Evolutionary conservation across 2,329 filamentous ascomycete genomes (phyloP), one percentile per base, ranked within the genome.

Genomic region (Podosphaera fusca): DNA sequence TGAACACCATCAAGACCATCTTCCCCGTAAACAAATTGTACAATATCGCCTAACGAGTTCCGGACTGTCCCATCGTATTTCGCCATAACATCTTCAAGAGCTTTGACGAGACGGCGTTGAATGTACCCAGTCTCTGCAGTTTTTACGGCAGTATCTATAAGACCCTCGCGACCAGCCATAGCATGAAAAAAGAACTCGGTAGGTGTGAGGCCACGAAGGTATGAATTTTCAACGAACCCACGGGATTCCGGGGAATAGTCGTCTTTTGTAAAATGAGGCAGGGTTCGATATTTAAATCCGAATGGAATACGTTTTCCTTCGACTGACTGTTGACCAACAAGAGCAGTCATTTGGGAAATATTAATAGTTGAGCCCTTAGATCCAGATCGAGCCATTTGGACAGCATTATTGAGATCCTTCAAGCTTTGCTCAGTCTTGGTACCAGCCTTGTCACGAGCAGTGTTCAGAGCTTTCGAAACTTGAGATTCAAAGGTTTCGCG

Each of bases 301-400:
- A 95, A 98, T 0, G 92, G 92, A 73, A 98, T 95, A 75, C 92
- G 92, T 72, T 95, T 95, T 66, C 92, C 94, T 73, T 98, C 92
- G 7, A 98, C 88, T 62, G 94, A 94, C 69, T 98, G 94, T 69
- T 98, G 92, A 62, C 94, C 92, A 59, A 99, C 94, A 61, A 96
- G 79, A 33, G 92, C 92, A 60, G 89, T 94, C 92, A 99, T 98
- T 71, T 99, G 92, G 14, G 94, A 95, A 65, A 99, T 96, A 70
- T 99, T 99, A 75, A 98, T 96, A 10, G 87, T 90, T 2, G 92
- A 96, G 69, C 92, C 92, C 75, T 99, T 99, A 63, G 94, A 98
- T 66, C 92, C 92, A 59, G 92, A 95, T 56, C 83, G 81, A 59
- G 94, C 88, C 86, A 96, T 99, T 67, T 88, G 87, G 57, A 94